phyloP scores from a whole-genome alignment of 345 rosid genomes.

The Hirschfeldia incana region DNA sequence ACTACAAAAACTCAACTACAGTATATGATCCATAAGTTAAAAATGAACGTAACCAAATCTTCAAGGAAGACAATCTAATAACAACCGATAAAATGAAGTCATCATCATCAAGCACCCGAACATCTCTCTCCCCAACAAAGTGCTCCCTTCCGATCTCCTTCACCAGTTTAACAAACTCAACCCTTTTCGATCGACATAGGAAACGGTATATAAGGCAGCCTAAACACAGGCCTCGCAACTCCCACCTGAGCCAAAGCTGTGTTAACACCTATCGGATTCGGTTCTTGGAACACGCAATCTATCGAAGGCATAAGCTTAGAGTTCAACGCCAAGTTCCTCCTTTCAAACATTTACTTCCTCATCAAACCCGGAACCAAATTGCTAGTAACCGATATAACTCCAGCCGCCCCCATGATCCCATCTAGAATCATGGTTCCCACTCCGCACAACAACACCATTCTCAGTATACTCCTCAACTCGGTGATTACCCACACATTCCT shows the following conservation, averaged over 20 bases:
- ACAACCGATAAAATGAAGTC: slow-evolving; percentile 60
- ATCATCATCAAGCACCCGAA: not conserved
- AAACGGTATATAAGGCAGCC: slow-evolving; percentile 80
- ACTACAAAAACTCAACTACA: not conserved
- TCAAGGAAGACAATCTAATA: slow-evolving; percentile 45
- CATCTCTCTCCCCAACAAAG: not conserved
- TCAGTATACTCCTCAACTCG: slow-evolving; percentile 62
- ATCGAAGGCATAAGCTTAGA: slow-evolving; percentile 68
- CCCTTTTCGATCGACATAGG: slow-evolving; percentile 53
- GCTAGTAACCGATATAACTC: slow-evolving; percentile 52
- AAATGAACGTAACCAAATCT: not conserved
- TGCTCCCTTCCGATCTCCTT: slow-evolving; percentile 15
- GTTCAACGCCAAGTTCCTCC: slow-evolving; percentile 58
- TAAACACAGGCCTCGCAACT: slow-evolving; percentile 73
- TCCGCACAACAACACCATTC: slow-evolving; percentile 74
- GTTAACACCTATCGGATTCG: slow-evolving; percentile 79
- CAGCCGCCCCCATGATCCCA: slow-evolving; percentile 55
- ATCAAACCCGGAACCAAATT: slow-evolving; percentile 66
- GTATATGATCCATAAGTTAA: not conserved
- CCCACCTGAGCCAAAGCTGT: slow-evolving; percentile 89
- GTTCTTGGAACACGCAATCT: slow-evolving; percentile 74
- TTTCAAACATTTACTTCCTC: slow-evolving; percentile 49
- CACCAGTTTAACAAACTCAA: slow-evolving; percentile 72
- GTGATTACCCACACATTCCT: slow-evolving; percentile 75
- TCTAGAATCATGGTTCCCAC: slow-evolving; percentile 82